A percentile compares a stretch with the other conserved stretches of the same genome.
These are phyloP conservation scores for Candida sojae DNA, from an alignment of 1,139 yeast genomes.

Conservation along the genomic window DNA sequence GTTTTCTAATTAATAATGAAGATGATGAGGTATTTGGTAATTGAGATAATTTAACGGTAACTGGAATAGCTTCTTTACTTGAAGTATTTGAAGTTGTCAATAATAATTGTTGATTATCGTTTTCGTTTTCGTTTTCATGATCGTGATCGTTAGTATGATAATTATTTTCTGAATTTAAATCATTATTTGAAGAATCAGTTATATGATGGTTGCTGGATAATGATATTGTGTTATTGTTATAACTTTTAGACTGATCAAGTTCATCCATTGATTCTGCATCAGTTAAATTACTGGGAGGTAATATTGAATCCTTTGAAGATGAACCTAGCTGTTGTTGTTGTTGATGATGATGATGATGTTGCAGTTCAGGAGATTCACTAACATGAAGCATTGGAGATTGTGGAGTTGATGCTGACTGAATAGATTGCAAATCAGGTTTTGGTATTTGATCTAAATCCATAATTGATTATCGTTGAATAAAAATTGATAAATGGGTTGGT, in stretches of 20 bases:
- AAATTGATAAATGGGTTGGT: neutral
- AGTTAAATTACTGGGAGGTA: conserved; percentile 12
- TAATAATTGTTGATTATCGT: neutral
- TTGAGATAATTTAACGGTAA: conserved; percentile 4
- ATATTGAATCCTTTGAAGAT: neutral
- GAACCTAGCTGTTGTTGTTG: neutral
- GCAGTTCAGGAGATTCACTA: neutral
- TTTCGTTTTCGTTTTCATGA: too few relatives aligned
- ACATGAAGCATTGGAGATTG: neutral
- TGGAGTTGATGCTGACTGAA: neutral
- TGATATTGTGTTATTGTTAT: neutral
- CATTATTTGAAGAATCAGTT: neutral
- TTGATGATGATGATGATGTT: neutral
- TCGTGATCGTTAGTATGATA: neutral
- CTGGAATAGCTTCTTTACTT: conserved; percentile 6
- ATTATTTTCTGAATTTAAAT: neutral
- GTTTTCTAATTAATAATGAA: conserved; percentile 1
- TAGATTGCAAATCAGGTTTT: neutral
- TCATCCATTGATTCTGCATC: conserved; percentile 10
- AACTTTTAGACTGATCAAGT: neutral
- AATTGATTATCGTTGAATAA: neutral
- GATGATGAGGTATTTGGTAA: conserved; percentile 4
- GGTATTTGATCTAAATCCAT: neutral
- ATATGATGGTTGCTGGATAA: neutral
- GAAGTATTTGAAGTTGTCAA: conserved; percentile 1